Base-by-base conservation (phyloP, 1,284 basidiomycete species). In the Heterobasidion parviporum region DNA sequence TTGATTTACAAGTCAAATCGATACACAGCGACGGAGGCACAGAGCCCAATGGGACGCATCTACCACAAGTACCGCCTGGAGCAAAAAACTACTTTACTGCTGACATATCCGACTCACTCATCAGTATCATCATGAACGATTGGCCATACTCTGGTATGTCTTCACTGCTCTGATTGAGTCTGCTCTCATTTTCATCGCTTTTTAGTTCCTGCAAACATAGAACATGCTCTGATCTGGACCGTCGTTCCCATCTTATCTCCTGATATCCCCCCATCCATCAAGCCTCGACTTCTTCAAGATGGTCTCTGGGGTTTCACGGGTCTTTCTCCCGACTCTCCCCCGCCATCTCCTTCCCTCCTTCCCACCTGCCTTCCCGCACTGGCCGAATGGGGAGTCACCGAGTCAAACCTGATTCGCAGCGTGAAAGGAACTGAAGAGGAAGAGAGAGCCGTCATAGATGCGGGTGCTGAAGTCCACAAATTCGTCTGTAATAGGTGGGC, bases 271-370 rank as follows among this genome's bases (percentile, higher is more conserved):
- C 71, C 56, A 58, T 83, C 52, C 64, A 59, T 86, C 16, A 48
- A 48, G 15, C 65, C 74, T 6, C 81, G 83, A 43, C 67, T 89
- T 35, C 71, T 79, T 32, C 83, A 85, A 66, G 83, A 87, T 58
- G 90, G 89, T 15, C 68, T 92, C 3, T 88, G 85, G 72, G 89
- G 89, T 0, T 89, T 91, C 65, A 89, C 88, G 1, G 89, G 89
- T 6, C 66, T 63, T 32, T 59, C 65, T 1, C 56, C 53, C 12
- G 36, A 57, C 0, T 74, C 74, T 0, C 76, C 80, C 0, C 83
- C 85, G 8, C 86, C 85, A 0, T 83, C 85, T 2, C 82, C 83
- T 2, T 82, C 81, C 1, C 70, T 66, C n/a, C 75, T 89, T 18
- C 75, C 77, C 32, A 65, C 73, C 1, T 83, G 74, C 62, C 68